These are phyloP conservation scores for Metschnikowia lachancei DNA, from an alignment of 805 yeast genomes.

Conservation along the genomic window DNA sequence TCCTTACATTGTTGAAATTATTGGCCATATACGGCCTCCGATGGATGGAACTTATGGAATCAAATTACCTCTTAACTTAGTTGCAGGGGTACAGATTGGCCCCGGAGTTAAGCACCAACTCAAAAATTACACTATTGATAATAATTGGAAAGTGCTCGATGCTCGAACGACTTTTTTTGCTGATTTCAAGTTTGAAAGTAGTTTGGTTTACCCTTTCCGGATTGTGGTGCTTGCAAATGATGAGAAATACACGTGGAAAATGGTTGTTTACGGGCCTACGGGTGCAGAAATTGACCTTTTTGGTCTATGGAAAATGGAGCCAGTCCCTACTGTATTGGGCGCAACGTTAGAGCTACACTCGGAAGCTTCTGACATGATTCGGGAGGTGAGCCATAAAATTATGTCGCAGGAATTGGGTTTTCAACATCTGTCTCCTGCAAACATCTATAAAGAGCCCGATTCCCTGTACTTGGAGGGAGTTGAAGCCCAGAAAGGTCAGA, in stretches of 20 bases:
- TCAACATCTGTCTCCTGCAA: too few relatives aligned
- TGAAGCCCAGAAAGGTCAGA: too few relatives aligned
- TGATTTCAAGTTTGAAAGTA: neutral
- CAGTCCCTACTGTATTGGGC: too few relatives aligned
- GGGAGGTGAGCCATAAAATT: too few relatives aligned
- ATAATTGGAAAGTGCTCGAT: constrained; percentile 5
- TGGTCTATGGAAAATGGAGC: constrained; percentile 1
- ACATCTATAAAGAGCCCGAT: too few relatives aligned
- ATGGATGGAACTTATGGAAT: neutral
- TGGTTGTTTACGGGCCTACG: neutral
- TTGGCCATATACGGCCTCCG: constrained; percentile 1
- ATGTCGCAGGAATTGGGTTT: too few relatives aligned
- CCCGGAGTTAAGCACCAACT: neutral
- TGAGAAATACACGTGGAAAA: neutral
- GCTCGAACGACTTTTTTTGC: neutral
- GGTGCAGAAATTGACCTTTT: constrained; percentile 6
- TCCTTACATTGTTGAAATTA: neutral
- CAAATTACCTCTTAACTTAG: neutral
- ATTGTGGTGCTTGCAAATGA: neutral
- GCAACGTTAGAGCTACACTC: too few relatives aligned
- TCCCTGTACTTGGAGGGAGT: too few relatives aligned
- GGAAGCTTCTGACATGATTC: too few relatives aligned
- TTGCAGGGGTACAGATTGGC: constrained; percentile 4
- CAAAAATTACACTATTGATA: neutral
- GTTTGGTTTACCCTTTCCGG: constrained; percentile 5